These are phyloP conservation scores for Cenchrus fungigraminus DNA, from an alignment of 176 grass and related monocot species.

Conservation along the genomic window DNA sequence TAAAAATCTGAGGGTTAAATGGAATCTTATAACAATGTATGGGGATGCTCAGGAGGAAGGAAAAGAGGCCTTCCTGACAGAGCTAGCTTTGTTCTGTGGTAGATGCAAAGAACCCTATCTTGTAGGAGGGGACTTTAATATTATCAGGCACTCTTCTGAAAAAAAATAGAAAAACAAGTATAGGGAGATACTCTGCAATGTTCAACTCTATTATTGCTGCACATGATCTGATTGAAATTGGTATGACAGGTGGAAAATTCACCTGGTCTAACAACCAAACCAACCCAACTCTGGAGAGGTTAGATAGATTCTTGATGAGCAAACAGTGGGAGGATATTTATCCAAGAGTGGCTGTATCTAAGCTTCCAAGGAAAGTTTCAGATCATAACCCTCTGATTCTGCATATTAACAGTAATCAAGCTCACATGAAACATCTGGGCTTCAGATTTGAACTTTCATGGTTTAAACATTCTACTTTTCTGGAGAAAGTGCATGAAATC, in stretches of 20 bases:
- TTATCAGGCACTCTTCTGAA: not conserved
- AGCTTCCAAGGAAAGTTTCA: not conserved
- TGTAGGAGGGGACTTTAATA: no score
- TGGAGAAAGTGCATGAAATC: no score
- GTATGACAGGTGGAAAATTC: not conserved
- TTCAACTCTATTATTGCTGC: not conserved
- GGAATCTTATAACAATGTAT: no score
- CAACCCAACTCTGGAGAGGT: not conserved
- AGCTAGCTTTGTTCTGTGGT: no score
- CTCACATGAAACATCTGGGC: not conserved
- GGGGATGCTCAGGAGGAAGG: no score
- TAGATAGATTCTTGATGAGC: not conserved
- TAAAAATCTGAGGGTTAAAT: no score
- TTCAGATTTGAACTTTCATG: no score
- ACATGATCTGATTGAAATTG: no score
- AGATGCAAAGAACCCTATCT: no score
- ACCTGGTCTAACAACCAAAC: not conserved
- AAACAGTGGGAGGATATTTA: not conserved
- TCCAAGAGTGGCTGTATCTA: not conserved
- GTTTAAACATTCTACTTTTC: no score
- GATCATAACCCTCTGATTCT: not conserved
- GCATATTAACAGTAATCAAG: rapidly evolving
- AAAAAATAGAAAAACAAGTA: not conserved
- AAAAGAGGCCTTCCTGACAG: no score
- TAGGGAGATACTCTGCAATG: not conserved